phyloP scores from a whole-genome alignment of 176 grass and related monocot species.

The Urochloa ruziziensis region DNA sequence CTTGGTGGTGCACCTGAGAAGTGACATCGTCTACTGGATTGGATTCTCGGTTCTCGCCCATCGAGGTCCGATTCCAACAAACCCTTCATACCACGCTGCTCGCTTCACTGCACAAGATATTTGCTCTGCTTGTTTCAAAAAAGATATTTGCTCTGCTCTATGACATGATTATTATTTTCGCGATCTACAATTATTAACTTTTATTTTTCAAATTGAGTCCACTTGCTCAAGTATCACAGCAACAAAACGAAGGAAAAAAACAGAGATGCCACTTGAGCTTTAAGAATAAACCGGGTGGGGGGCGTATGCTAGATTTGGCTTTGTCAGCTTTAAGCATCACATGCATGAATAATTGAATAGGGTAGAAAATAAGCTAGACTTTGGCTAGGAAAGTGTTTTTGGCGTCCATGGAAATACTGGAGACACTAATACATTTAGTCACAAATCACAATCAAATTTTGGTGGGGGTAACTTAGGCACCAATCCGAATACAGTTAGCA shows the following conservation, averaged over 20 bases:
- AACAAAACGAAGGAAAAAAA: background rate
- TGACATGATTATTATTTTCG: background rate
- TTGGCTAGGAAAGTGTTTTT: background rate
- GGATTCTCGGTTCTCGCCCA: background rate
- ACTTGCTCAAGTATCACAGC: background rate
- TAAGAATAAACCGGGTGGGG: background rate
- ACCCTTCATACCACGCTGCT: background rate
- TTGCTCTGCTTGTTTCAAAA: no score
- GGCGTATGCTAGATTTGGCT: background rate
- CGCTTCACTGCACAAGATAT: background rate
- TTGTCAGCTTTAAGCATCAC: background rate
- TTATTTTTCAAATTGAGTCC: no score
- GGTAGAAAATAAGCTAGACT: background rate
- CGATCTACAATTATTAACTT: background rate
- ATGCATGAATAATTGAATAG: background rate
- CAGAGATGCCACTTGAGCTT: background rate
- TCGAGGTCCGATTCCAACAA: background rate
- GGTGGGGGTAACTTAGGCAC: background rate
- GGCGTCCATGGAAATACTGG: background rate
- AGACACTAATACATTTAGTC: background rate
- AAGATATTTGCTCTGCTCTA: background rate
- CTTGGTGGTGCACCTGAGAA: conserved; percentile 28
- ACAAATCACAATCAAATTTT: background rate
- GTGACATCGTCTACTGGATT: conserved; percentile 2
- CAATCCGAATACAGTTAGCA: background rate